These are phyloP conservation scores for Sanguinoderma infundibulare DNA, from an alignment of 1,284 basidiomycete species.

Conservation along the genomic window DNA sequence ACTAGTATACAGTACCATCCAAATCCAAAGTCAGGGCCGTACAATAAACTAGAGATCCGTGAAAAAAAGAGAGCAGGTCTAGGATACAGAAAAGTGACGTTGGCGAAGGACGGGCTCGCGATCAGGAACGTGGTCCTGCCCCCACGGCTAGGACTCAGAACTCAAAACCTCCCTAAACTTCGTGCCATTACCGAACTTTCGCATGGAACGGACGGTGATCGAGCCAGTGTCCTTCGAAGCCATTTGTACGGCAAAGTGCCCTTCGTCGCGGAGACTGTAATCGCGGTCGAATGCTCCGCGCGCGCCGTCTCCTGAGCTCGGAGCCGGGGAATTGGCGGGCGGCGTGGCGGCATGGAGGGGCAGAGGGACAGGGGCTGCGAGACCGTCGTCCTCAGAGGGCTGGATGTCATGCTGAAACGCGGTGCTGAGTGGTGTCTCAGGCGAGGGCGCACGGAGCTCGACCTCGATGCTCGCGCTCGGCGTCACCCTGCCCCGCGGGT, in stretches of 20 bases:
- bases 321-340: not conserved
- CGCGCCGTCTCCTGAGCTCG: constrained; percentile 4
- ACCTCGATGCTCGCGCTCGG: constrained; percentile 23
- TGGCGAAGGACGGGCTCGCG: not conserved
- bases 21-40: not conserved
- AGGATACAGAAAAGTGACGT: not conserved
- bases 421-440: not conserved
- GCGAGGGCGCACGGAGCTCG: constrained; percentile 25
- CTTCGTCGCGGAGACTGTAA: constrained; percentile 15
- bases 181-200: constrained; percentile 36
- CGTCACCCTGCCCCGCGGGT: constrained; percentile 1
- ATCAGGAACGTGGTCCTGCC: too few relatives aligned
- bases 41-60: not conserved
- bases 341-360: constrained; percentile 16
- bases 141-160: too few relatives aligned
- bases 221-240: constrained; percentile 6
- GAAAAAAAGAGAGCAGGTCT: not conserved
- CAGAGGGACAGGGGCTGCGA: constrained; percentile 23
- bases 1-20: not conserved
- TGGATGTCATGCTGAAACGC: constrained; percentile 1
- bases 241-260: constrained; percentile 29
- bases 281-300: not conserved
- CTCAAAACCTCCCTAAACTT: constrained; percentile 34
- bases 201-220: constrained; percentile 29
- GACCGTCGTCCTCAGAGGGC: constrained; percentile 5